These are phyloP conservation scores for Tremella yokohamensis DNA, from an alignment of 768 basidiomycete species.

Conservation along the genomic window DNA sequence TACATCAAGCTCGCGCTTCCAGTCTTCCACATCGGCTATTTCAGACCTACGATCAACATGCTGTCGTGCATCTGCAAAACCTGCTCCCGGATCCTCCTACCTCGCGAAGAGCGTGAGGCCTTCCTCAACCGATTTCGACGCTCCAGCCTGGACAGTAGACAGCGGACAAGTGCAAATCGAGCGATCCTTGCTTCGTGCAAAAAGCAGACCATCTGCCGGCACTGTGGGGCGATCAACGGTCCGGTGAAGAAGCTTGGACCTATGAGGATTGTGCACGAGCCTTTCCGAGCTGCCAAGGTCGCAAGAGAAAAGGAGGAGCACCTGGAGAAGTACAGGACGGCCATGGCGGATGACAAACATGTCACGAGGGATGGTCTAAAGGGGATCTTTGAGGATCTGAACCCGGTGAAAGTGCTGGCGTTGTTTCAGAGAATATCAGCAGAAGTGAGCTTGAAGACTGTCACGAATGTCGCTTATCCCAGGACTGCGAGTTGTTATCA, in stretches of 20 bases:
- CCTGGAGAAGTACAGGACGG: conserved; percentile 73
- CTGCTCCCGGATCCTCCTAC: conserved; percentile 85
- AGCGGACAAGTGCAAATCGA: conserved; percentile 75
- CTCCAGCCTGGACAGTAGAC: conserved; percentile 85
- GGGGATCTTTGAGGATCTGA: conserved; percentile 76
- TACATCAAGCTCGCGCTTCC: conserved; percentile 96
- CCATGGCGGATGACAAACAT: conserved; percentile 73
- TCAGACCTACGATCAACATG: conserved; percentile 88
- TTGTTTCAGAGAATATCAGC: conserved; percentile 88
- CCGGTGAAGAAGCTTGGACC: conserved; percentile 89
- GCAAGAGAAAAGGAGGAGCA: conserved; percentile 82
- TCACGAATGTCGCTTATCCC: conserved; percentile 8
- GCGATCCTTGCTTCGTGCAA: conserved; percentile 79
- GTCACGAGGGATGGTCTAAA: conserved; percentile 61
- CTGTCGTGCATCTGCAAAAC: conserved; percentile 97
- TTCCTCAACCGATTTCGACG: conserved; percentile 88
- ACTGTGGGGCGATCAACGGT: conserved; percentile 90
- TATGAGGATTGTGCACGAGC: conserved; percentile 95
- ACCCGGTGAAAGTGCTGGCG: conserved; percentile 87
- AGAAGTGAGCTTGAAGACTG: conserved; percentile 59
- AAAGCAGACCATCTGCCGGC: conserved; percentile 85
- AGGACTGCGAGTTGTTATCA: conserved; percentile 95
- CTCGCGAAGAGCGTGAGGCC: conserved; percentile 75
- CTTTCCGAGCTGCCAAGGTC: conserved; percentile 84
- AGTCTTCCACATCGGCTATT: conserved; percentile 97